Evolutionary conservation across 2,329 filamentous ascomycete species (phyloP).

Genomic region (Arachnopeziza araneosa): DNA sequence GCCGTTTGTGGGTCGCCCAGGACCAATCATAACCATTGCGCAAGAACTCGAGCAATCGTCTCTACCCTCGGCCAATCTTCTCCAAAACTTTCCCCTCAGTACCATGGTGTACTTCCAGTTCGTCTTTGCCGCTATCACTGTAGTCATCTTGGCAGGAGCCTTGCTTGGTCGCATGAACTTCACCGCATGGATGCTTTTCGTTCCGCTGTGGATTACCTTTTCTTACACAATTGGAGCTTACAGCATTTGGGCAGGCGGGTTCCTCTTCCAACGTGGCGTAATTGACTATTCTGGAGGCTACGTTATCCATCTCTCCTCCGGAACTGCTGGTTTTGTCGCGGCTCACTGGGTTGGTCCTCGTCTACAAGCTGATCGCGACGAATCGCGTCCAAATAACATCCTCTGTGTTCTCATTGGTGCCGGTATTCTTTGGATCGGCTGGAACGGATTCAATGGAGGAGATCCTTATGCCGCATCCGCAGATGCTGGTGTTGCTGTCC

Average conservation of each 20-base stretch:
- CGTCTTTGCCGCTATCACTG: slow-evolving; percentile 46
- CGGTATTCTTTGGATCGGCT: slow-evolving; percentile 46
- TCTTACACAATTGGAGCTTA: slow-evolving; percentile 40
- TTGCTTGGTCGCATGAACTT: slow-evolving; percentile 46
- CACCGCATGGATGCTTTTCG: slow-evolving; percentile 46
- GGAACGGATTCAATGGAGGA: slow-evolving; percentile 49
- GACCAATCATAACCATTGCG: slow-evolving; percentile 40
- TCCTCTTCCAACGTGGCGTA: slow-evolving; percentile 40
- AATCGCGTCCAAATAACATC: slow-evolving; percentile 43
- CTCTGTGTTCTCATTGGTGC: slow-evolving; percentile 40
- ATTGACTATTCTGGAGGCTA: slow-evolving; percentile 49
- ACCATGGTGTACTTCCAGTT: slow-evolving; percentile 51
- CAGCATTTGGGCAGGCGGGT: slow-evolving; percentile 42
- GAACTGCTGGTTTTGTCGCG: slow-evolving; percentile 43
- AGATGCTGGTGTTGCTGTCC: slow-evolving; percentile 44
- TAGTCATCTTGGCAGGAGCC: slow-evolving; percentile 42
- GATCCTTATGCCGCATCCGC: slow-evolving; percentile 46
- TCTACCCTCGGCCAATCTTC: slow-evolving; percentile 37
- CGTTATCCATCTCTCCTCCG: slow-evolving; percentile 48
- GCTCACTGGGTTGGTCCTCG: slow-evolving; percentile 44
- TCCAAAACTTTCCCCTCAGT: slow-evolving; percentile 38
- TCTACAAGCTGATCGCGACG: slow-evolving; percentile 38
- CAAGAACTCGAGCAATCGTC: slow-evolving; percentile 38
- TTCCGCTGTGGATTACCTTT: slow-evolving; percentile 46
- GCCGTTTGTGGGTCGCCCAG: slow-evolving; percentile 43